Evolutionary conservation across 306 rosid genomes (phyloP), one percentile per base, ranked within the genome.

Genomic region (Ammopiptanthus mongolicus): DNA sequence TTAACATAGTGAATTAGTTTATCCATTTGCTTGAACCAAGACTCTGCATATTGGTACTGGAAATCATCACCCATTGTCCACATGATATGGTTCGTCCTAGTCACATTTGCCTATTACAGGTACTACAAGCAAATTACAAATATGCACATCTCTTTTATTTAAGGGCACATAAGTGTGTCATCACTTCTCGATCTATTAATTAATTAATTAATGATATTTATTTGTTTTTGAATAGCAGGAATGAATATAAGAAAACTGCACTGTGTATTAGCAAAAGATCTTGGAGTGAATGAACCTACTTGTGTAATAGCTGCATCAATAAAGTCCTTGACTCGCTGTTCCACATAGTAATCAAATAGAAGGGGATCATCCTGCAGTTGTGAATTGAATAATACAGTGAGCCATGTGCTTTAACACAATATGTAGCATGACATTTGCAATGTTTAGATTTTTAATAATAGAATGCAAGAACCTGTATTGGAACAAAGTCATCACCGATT

Each of bases 61-160:
- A 94, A 94, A 88, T 94, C 98, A 81, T 90, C 97, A 52, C 98
- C 98, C 98, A 94, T 94, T 60, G 98, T 94, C 96, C 96, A 94
- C 97, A 94, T 94, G 41, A 94, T 83, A 76, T 94, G 98, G 73
- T 87, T 90, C 15, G 91, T 84, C 87, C 91, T 85, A 0, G 98
- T 94, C 76, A 94, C 88, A 77, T 89, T 94, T 58, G 89, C 94
- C 98, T 94, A 73, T 12, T 59, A 28, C 15, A 62, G 47, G 58
- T 23, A 47, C 73, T 23, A 47, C 73, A 65, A 60, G 12, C 28
- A 73, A 76, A 71, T 73, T 56, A 59, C 10, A 31, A 57, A 58
- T 17, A 15, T 29, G 6, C 63, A 67, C 76, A 28, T 53, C 42
- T 42, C 37, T 14, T 52, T 17, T 17, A 42, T 47, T 53, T 41